Evolutionary conservation across 495 filamentous ascomycete species (phyloP).

Genomic region (Podospora anserina): DNA sequence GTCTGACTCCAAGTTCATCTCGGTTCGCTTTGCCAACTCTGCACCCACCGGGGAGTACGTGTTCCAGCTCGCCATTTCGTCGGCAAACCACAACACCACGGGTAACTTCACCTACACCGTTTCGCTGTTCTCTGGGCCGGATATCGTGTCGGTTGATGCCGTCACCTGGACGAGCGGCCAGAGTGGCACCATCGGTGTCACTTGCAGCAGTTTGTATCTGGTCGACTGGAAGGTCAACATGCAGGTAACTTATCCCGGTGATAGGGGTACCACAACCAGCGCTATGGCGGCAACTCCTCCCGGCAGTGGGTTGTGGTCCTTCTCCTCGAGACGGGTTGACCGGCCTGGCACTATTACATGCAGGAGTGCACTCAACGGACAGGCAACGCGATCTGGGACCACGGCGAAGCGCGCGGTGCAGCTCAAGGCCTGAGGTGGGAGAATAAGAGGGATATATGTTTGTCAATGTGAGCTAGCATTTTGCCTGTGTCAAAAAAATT

Average conservation of each 20-base stretch:
- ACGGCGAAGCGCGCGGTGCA: slow-evolving; percentile 13
- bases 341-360: slow-evolving; percentile 19
- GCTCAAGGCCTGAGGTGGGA: not conserved
- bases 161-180: slow-evolving; percentile 21
- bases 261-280: slow-evolving; percentile 12
- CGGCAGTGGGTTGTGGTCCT: slow-evolving; percentile 21
- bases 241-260: slow-evolving; percentile 25
- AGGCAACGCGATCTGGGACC: slow-evolving; percentile 8
- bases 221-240: slow-evolving; percentile 23
- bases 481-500: not conserved
- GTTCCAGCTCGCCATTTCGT: slow-evolving; percentile 20
- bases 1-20: slow-evolving; percentile 13
- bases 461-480: not conserved
- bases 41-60: slow-evolving; percentile 18
- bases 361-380: slow-evolving; percentile 12
- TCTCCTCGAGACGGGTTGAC: slow-evolving; percentile 18
- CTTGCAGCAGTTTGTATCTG: slow-evolving; percentile 22
- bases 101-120: slow-evolving; percentile 18
- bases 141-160: slow-evolving; percentile 11
- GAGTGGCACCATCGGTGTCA: slow-evolving; percentile 21
- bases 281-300: slow-evolving; percentile 24
- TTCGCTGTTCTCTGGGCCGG: slow-evolving; percentile 22
- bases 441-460: not conserved
- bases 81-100: slow-evolving; percentile 14
- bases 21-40: slow-evolving; percentile 15